These are phyloP conservation scores for Cerioporus squamosus DNA, from an alignment of 1,284 basidiomycete species.

Conservation along the genomic window DNA sequence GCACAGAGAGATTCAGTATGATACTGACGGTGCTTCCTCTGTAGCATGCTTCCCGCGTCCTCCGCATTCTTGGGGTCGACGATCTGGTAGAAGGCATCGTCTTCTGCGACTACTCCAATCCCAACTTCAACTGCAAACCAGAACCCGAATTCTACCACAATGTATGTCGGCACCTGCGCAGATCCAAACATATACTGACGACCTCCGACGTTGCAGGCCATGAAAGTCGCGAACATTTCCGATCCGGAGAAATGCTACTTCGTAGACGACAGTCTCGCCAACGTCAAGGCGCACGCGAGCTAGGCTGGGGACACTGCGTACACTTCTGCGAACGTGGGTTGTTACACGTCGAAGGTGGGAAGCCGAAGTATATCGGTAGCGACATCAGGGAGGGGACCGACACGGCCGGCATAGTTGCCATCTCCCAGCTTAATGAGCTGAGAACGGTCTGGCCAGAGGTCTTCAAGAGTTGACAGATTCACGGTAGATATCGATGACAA, in stretches of 20 bases:
- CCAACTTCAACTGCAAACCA: constrained; percentile 83
- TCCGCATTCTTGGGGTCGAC: constrained; percentile 73
- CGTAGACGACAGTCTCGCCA: constrained; percentile 73
- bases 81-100: constrained; percentile 82
- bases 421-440: constrained; percentile 64
- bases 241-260: constrained; percentile 76
- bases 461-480: constrained; percentile 45
- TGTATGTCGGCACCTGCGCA: constrained; percentile 39
- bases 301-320: constrained; percentile 74
- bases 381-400: constrained; percentile 38
- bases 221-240: constrained; percentile 57
- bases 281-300: constrained; percentile 66
- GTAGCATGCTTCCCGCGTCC: constrained; percentile 82
- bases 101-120: constrained; percentile 79
- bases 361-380: constrained; percentile 52
- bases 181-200: not conserved
- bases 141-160: constrained; percentile 71
- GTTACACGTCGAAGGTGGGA: constrained; percentile 66
- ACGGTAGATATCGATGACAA: too few species aligned
- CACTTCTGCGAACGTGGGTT: constrained; percentile 74
- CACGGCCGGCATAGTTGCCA: constrained; percentile 49
- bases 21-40: not conserved
- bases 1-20: not conserved
- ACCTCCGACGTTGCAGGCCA: constrained; percentile 56
- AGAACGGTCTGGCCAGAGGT: constrained; percentile 73